Conservation (phyloP, 2,329 filamentous ascomycete species). For the Teratosphaeria gauchensis region DNA sequence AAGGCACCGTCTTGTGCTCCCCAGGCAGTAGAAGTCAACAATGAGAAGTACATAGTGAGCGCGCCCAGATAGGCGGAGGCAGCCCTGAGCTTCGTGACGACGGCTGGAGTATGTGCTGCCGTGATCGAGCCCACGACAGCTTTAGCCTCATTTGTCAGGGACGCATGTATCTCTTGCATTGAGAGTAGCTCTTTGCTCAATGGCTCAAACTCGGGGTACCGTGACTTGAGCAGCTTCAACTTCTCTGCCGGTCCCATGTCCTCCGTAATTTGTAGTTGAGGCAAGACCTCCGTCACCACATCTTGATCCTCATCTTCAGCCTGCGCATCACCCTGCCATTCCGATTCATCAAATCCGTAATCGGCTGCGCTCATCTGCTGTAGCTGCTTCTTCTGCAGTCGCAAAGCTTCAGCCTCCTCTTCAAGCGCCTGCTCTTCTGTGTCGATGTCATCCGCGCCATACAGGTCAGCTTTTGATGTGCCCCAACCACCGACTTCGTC, state of each 20-base stretch:
- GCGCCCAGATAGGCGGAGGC: slow-evolving; percentile 78
- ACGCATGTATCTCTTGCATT: slow-evolving; percentile 43
- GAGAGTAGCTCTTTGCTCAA: slow-evolving; percentile 69
- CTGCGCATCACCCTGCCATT: slow-evolving; percentile 57
- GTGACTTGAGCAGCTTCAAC: slow-evolving; percentile 61
- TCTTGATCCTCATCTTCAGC: slow-evolving; percentile 39
- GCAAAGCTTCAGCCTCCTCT: slow-evolving; percentile 82
- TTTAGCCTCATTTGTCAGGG: slow-evolving; percentile 9
- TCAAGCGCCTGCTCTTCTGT: slow-evolving; percentile 69
- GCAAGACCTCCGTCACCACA: slow-evolving; percentile 76
- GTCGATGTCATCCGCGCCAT: slow-evolving; percentile 71
- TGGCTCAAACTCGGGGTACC: slow-evolving; percentile 88
- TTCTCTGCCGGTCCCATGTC: slow-evolving; percentile 69
- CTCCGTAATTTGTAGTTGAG: slow-evolving; percentile 70
- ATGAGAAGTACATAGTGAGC: slow-evolving; percentile 86
- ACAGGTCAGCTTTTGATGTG: slow-evolving; percentile 79
- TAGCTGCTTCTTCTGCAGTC: slow-evolving; percentile 83
- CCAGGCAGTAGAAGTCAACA: slow-evolving; percentile 71
- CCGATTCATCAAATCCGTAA: slow-evolving; percentile 83
- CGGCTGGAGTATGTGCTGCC: not conserved
- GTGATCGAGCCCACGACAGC: not conserved
- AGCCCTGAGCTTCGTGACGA: slow-evolving; percentile 61
- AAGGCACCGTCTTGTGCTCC: slow-evolving; percentile 44
- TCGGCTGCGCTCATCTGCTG: slow-evolving; percentile 83
- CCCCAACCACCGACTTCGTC: slow-evolving; percentile 70